phyloP scores from a whole-genome alignment of 345 rosid genomes.

The Atalantia buxifolia region DNA sequence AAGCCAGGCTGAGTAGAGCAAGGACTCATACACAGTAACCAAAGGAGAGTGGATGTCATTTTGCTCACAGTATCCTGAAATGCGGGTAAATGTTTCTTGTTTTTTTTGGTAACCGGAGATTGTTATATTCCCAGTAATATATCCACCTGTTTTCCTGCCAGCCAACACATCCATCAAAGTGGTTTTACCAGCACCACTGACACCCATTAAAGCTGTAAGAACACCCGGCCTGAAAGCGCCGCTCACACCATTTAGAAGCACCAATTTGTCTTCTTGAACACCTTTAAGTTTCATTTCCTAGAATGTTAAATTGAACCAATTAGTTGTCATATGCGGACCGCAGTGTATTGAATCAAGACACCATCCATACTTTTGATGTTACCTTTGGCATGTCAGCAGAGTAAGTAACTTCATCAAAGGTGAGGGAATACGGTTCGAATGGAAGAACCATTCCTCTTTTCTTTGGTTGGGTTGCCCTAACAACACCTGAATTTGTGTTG shows the following conservation, averaged over 20 bases:
- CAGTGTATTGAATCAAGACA: not conserved
- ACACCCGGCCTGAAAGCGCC: slow-evolving; percentile 55
- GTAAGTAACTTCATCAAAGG: slow-evolving; percentile 45
- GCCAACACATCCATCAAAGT: slow-evolving; percentile 59
- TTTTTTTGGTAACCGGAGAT: slow-evolving; percentile 54
- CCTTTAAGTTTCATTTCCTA: slow-evolving; percentile 54
- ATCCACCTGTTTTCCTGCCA: slow-evolving; percentile 56
- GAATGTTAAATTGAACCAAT: not conserved
- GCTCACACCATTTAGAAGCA: slow-evolving; percentile 47
- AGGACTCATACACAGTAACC: slow-evolving; percentile 51
- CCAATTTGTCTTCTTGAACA: slow-evolving; percentile 37
- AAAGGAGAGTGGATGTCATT: slow-evolving; percentile 60
- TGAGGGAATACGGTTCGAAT: slow-evolving; percentile 46
- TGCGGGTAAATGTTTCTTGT: slow-evolving; percentile 55
- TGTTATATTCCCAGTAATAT: slow-evolving; percentile 36
- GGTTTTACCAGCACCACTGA: slow-evolving; percentile 57
- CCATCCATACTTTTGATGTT: not conserved
- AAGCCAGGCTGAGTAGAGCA: slow-evolving; percentile 60
- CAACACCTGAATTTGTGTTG: slow-evolving; percentile 17
- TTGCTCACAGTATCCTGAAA: slow-evolving; percentile 57
- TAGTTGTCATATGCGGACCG: not conserved
- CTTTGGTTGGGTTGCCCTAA: not conserved
- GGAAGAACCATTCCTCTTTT: slow-evolving; percentile 65
- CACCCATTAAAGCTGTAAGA: slow-evolving; percentile 63
- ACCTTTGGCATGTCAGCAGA: slow-evolving; percentile 71